A percentile compares a stretch with the other conserved stretches of the same genome.
These are phyloP conservation scores for Fistulinella staudtii DNA, from an alignment of 1,284 basidiomycete genomes.

Conservation along the genomic window DNA sequence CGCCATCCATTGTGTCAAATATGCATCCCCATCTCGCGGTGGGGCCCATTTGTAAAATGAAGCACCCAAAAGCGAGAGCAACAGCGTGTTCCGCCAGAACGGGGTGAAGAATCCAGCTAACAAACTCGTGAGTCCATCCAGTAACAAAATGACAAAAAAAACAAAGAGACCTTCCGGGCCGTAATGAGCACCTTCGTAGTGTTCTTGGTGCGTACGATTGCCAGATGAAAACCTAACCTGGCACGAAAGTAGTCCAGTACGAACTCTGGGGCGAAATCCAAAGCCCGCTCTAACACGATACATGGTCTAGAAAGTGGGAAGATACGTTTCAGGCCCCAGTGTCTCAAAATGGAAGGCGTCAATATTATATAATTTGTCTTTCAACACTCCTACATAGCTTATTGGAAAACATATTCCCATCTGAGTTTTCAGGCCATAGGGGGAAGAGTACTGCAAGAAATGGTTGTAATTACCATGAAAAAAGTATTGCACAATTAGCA, in stretches of 20 bases:
- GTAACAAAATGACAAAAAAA: too few species aligned
- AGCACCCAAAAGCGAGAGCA: conserved; percentile 44
- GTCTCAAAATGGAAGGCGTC: too few species aligned
- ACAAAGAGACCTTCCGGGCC: conserved; percentile 59
- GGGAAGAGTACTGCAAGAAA: too few species aligned
- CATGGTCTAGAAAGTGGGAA: conserved; percentile 20
- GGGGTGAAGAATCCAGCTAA: conserved; percentile 52
- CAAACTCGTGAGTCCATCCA: background rate
- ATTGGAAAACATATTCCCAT: too few species aligned
- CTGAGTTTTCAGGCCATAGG: too few species aligned
- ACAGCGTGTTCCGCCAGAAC: conserved; percentile 58
- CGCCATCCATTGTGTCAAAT: conserved; percentile 60
- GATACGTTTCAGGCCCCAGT: too few species aligned
- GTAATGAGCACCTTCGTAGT: conserved; percentile 42
- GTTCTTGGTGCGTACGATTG: conserved; percentile 35
- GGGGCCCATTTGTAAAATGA: conserved; percentile 67
- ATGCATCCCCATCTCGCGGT: conserved; percentile 50
- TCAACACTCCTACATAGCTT: too few species aligned
- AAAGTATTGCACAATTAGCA: too few species aligned
- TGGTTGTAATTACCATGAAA: too few species aligned
- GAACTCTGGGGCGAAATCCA: conserved; percentile 27
- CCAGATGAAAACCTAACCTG: conserved; percentile 40
- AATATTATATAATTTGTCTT: too few species aligned
- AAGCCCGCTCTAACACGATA: conserved; percentile 35
- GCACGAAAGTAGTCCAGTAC: conserved; percentile 13